Conservation (phyloP, 228 moss, liverwort and hornwort species). For the Sphagnum magellanicum region DNA sequence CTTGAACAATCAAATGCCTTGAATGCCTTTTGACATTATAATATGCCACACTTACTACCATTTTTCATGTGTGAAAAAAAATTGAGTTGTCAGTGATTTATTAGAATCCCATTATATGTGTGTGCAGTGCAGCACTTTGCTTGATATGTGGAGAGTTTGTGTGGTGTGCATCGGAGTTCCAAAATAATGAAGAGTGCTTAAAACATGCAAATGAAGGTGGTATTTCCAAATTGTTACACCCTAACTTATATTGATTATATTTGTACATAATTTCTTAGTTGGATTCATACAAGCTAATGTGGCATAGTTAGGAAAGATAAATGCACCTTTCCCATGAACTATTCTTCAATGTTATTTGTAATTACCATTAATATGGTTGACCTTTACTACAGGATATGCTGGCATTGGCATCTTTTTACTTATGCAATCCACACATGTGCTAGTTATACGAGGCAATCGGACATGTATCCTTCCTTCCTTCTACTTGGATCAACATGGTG, state of each 20-base stretch:
- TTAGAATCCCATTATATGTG: neutral
- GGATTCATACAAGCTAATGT: neutral
- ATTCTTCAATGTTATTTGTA: neutral
- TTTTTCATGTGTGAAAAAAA: neutral
- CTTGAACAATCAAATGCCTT: neutral
- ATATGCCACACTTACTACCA: too few species aligned
- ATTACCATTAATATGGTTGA: neutral
- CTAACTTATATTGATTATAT: neutral
- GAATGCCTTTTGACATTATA: neutral
- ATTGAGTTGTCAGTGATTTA: neutral
- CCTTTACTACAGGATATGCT: slow-evolving; percentile 56
- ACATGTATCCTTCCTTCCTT: slow-evolving; percentile 85
- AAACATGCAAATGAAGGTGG: slow-evolving; percentile 77
- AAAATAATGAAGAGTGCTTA: slow-evolving; percentile 64
- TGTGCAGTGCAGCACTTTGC: slow-evolving; percentile 78
- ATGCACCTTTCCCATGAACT: neutral
- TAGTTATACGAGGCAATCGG: slow-evolving; percentile 74
- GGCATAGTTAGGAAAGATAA: neutral
- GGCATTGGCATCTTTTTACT: slow-evolving; percentile 76
- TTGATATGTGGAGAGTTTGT: slow-evolving; percentile 66
- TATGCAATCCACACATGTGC: slow-evolving; percentile 74
- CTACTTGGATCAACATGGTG: slow-evolving; percentile 98
- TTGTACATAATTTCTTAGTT: too few species aligned
- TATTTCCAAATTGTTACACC: neutral
- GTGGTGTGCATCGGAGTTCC: slow-evolving; percentile 58